Evolutionary conservation across 2,329 filamentous ascomycete genomes (phyloP).

Genomic region (Cryphonectria carpinicola): DNA sequence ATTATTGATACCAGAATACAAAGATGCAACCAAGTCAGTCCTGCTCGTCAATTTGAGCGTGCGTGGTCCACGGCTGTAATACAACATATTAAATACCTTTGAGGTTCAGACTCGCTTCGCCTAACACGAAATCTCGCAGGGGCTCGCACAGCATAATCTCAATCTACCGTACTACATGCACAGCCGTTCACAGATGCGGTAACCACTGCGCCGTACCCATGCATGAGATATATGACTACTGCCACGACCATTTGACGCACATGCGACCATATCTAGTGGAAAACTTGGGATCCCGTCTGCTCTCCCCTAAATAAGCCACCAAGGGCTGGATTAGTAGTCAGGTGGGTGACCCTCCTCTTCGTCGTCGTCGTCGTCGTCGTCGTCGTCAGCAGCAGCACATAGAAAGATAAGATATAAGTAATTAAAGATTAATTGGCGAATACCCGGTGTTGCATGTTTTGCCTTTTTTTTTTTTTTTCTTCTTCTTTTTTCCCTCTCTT

Average conservation of each 20-base stretch:
- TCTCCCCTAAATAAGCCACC: conserved; percentile 11
- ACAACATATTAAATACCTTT: neutral
- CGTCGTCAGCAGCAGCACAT: no score
- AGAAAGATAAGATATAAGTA: no score
- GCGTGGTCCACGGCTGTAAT: neutral
- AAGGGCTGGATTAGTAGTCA: conserved; percentile 10
- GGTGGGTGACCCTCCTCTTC: conserved; percentile 18
- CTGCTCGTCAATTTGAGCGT: neutral
- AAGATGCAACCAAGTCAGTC: neutral
- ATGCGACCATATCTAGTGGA: conserved; percentile 12
- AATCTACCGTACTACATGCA: neutral
- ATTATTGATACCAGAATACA: neutral
- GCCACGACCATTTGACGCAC: neutral
- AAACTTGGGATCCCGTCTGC: conserved; percentile 14
- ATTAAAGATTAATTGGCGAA: no score
- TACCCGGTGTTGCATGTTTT: conserved; percentile 17
- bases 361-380: no score
- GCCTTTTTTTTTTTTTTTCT: neutral
- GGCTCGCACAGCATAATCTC: neutral
- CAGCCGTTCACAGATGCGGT: neutral
- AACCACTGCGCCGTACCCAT: neutral
- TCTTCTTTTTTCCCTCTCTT: no score
- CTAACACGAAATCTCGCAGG: neutral
- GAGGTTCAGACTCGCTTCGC: neutral
- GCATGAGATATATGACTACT: neutral